Percentiles rank a stretch among this genome's conserved stretches.
phyloP scores from a whole-genome alignment of 805 yeast genomes.

The Yarrowia alimentaria region DNA sequence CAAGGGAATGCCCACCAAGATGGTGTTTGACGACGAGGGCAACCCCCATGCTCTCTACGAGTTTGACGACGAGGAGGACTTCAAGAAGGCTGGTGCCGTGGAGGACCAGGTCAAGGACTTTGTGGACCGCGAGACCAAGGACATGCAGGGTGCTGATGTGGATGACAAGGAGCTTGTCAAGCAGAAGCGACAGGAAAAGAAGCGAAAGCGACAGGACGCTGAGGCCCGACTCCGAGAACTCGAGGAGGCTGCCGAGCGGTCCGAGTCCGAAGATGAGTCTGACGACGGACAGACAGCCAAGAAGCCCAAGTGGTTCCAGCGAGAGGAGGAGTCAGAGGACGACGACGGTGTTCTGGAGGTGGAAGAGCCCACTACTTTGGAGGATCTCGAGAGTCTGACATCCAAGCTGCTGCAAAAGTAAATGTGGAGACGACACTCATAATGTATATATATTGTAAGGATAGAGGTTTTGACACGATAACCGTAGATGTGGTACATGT shows the following conservation, averaged over 20 bases:
- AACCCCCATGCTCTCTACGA: slow-evolving; percentile 88
- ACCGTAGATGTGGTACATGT: too few relatives aligned
- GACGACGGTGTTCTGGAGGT: slow-evolving; percentile 57
- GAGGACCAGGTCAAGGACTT: slow-evolving; percentile 63
- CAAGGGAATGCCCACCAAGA: slow-evolving; percentile 69
- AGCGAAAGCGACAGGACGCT: slow-evolving; percentile 80
- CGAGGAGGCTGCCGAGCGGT: slow-evolving; percentile 30
- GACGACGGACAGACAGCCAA: slow-evolving; percentile 40
- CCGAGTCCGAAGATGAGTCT: slow-evolving; percentile 33
- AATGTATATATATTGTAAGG: slow-evolving; percentile 7
- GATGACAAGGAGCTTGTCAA: slow-evolving; percentile 76
- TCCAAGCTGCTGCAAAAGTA: slow-evolving; percentile 33
- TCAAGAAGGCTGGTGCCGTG: slow-evolving; percentile 68
- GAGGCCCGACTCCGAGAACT: slow-evolving; percentile 41
- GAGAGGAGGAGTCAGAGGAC: slow-evolving; percentile 40
- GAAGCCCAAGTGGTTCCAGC: slow-evolving; percentile 44
- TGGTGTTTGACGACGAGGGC: slow-evolving; percentile 93
- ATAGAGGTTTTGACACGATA: too few relatives aligned
- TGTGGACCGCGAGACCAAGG: slow-evolving; percentile 61
- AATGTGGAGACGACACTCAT: slow-evolving; percentile 3
- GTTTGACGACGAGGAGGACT: slow-evolving; percentile 84
- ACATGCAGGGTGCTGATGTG: slow-evolving; percentile 68
- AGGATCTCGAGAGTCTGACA: slow-evolving; percentile 77
- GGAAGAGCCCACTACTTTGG: slow-evolving; percentile 86
- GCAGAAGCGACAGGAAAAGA: slow-evolving; percentile 80